A percentile compares a stretch with the other conserved stretches of the same genome.
These are phyloP conservation scores for Ogataea corticis DNA, from an alignment of 805 yeast species.

Conservation along the genomic window DNA sequence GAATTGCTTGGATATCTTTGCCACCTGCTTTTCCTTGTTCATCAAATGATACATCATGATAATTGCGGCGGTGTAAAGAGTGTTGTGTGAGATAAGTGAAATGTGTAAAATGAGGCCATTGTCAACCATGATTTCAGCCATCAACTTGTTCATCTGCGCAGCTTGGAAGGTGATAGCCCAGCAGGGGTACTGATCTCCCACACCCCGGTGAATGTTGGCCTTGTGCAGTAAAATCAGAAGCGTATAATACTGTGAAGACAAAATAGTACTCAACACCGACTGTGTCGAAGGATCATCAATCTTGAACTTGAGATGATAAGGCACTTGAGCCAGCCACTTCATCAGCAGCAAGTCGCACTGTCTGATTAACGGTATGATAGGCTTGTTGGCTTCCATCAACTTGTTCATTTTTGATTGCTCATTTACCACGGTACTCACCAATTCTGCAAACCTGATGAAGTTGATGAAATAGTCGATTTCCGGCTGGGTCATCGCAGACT, in stretches of 20 bases:
- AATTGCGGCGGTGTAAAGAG: constrained; percentile 60
- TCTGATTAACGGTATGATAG: constrained; percentile 43
- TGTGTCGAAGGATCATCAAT: constrained; percentile 55
- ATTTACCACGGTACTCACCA: constrained; percentile 65
- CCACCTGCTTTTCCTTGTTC: constrained; percentile 27
- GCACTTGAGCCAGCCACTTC: constrained; percentile 69
- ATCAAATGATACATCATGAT: constrained; percentile 68
- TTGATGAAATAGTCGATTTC: constrained; percentile 63
- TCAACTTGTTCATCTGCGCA: constrained; percentile 69
- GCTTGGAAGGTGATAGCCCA: constrained; percentile 85
- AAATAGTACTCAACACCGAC: constrained; percentile 54
- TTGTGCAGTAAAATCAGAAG: constrained; percentile 71
- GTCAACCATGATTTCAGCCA: constrained; percentile 54
- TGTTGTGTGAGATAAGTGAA: constrained; percentile 41
- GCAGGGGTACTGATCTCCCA: constrained; percentile 45
- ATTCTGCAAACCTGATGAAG: constrained; percentile 64
- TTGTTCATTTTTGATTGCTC: constrained; percentile 74
- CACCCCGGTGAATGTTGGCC: constrained; percentile 54
- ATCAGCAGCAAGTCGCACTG: constrained; percentile 76
- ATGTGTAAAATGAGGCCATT: constrained; percentile 47
- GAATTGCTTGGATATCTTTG: constrained; percentile 27
- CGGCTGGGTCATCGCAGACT: constrained; percentile 47
- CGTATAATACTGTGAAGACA: constrained; percentile 71
- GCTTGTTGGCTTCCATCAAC: constrained; percentile 48
- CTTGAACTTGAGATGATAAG: constrained; percentile 61